phyloP scores from a whole-genome alignment of 176 grass and related monocot species.

The Saccharum spontaneum region DNA sequence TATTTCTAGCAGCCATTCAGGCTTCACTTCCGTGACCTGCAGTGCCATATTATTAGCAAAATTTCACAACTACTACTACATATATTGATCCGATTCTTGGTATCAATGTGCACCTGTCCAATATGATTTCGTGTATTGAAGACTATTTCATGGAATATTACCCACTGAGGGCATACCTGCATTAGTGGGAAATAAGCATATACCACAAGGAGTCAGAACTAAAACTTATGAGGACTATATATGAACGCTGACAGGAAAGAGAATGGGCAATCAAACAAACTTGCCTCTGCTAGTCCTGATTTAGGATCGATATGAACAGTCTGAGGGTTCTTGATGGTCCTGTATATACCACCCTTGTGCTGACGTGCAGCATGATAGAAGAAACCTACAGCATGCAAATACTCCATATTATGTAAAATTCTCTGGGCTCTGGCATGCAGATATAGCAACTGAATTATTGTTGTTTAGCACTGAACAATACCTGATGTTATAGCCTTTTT shows the following conservation, averaged over 20 bases:
- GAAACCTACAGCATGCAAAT: slow-evolving; percentile 49
- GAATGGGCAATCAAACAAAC: background rate
- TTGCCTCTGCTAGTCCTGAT: slow-evolving; percentile 73
- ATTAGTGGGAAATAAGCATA: too few relatives aligned
- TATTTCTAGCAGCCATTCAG: slow-evolving; percentile 74
- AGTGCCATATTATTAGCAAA: slow-evolving; percentile 4
- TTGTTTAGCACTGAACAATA: background rate
- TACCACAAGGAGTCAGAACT: too few relatives aligned
- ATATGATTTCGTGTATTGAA: slow-evolving; percentile 20
- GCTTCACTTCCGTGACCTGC: slow-evolving; percentile 72
- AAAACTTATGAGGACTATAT: background rate
- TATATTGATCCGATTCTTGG: background rate
- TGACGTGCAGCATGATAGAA: slow-evolving; percentile 74
- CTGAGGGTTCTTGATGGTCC: slow-evolving; percentile 13
- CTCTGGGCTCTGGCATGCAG: background rate
- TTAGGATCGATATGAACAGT: slow-evolving; percentile 76
- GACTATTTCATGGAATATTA: too few relatives aligned
- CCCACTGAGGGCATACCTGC: too few relatives aligned
- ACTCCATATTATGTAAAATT: slow-evolving; percentile 3
- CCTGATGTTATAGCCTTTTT: slow-evolving; percentile 86
- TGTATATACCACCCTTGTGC: slow-evolving; percentile 58
- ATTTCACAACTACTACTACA: background rate
- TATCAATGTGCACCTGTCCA: slow-evolving; percentile 53
- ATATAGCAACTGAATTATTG: background rate
- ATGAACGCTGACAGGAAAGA: background rate